Evolutionary conservation across 2,329 filamentous ascomycete genomes (phyloP).

Genomic region (Capronia epimyces): DNA sequence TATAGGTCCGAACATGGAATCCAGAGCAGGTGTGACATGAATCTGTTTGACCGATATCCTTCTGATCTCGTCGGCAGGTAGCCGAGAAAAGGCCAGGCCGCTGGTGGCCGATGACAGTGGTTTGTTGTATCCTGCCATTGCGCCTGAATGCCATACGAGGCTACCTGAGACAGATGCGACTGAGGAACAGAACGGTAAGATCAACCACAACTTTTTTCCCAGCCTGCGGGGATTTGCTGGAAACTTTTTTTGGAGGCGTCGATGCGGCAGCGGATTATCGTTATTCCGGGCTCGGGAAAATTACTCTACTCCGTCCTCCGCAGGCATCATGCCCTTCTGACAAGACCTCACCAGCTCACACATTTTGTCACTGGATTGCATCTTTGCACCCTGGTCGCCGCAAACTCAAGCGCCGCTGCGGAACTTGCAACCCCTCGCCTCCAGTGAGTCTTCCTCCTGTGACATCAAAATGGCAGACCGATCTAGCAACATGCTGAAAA

Average conservation of each 20-base stretch:
- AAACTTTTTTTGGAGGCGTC: constrained; percentile 3
- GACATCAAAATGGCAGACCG: constrained; percentile 18
- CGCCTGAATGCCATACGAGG: constrained; percentile 15
- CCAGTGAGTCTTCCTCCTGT: constrained; percentile 19
- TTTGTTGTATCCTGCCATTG: constrained; percentile 53
- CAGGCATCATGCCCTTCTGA: not conserved
- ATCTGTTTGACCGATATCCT: constrained; percentile 89
- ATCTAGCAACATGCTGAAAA: constrained; percentile 38
- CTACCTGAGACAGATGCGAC: not conserved
- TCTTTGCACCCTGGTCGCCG: not conserved
- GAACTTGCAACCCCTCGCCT: not conserved
- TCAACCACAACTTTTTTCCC: not conserved
- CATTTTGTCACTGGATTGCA: too few relatives aligned
- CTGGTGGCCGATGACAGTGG: constrained; percentile 78
- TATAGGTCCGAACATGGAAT: constrained; percentile 80
- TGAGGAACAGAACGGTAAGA: not conserved
- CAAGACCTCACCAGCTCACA: too few relatives aligned
- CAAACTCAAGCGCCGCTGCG: not conserved
- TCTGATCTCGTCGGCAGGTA: constrained; percentile 76
- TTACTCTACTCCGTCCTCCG: too few relatives aligned
- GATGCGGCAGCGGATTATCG: not conserved
- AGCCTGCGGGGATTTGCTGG: not conserved
- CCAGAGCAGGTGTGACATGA: constrained; percentile 89
- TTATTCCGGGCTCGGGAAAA: not conserved
- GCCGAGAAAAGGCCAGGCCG: constrained; percentile 83